Conservation (phyloP, 148 eudicot genomes). For the Heliosperma pusillum region DNA sequence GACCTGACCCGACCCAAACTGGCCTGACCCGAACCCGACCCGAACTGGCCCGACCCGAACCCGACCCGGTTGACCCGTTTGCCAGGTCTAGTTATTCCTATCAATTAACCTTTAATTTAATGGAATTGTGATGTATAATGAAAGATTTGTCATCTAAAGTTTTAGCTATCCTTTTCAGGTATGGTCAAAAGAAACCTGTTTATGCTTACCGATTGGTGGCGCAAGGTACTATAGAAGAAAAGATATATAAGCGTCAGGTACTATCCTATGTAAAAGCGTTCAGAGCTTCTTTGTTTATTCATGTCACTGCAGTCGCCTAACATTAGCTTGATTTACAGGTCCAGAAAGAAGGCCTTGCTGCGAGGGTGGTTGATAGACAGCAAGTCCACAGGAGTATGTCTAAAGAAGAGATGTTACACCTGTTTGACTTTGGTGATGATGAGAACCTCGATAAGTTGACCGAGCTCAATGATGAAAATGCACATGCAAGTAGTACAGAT, state of each 20-base stretch:
- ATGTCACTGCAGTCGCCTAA: slow-evolving; percentile 10
- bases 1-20: too few species aligned
- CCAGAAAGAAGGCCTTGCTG: slow-evolving; percentile 96
- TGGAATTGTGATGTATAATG: background rate
- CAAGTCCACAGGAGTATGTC: slow-evolving; percentile 93
- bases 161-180: slow-evolving; percentile 41
- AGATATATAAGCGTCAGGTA: slow-evolving; percentile 99
- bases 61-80: too few species aligned
- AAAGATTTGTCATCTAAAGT: background rate
- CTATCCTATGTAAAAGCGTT: background rate
- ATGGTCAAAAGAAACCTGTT: slow-evolving; percentile 95
- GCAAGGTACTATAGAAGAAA: slow-evolving; percentile 94
- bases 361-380: slow-evolving; percentile 95
- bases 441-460: slow-evolving; percentile 47
- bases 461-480: slow-evolving; percentile 38
- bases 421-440: slow-evolving; percentile 87
- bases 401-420: slow-evolving; percentile 91
- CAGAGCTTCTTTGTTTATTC: background rate
- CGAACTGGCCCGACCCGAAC: too few species aligned
- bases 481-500: slow-evolving; percentile 27
- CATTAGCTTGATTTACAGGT: slow-evolving; percentile 45
- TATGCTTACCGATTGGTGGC: slow-evolving; percentile 95
- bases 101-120: background rate
- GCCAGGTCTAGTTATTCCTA: too few species aligned
- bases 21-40: too few species aligned